These are phyloP conservation scores for Irpex sp. DNA, from an alignment of 1,284 basidiomycete species.

Conservation along the genomic window DNA sequence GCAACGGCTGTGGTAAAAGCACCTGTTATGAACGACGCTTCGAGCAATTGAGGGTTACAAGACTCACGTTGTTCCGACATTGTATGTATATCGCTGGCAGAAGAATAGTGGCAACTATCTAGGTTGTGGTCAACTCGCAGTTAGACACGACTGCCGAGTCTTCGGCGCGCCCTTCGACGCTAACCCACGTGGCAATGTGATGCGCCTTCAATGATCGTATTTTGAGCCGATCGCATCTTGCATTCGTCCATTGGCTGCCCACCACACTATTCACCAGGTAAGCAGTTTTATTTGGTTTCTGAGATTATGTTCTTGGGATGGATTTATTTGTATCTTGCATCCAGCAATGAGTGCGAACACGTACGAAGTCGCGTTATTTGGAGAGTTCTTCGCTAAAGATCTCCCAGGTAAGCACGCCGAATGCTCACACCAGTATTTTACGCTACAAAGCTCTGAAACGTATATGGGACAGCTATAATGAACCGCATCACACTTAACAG, in stretches of 20 bases:
- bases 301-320: neutral
- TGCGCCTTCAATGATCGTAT: neutral
- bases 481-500: conserved; percentile 72
- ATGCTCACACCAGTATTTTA: neutral
- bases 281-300: neutral
- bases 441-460: neutral
- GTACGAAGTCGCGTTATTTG: conserved; percentile 75
- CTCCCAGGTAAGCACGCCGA: conserved; percentile 19
- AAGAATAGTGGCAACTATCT: neutral
- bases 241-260: neutral
- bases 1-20: neutral
- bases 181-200: neutral
- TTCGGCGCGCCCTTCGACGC: neutral
- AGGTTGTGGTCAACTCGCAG: neutral
- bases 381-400: conserved; percentile 54
- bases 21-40: neutral
- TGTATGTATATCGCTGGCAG: neutral
- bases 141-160: neutral
- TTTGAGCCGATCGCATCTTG: neutral
- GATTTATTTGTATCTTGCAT: neutral
- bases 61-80: neutral
- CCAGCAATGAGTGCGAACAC: conserved; percentile 29
- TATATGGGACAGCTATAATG: conserved; percentile 48
- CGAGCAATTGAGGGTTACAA: neutral
- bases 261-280: neutral